Evolutionary conservation across 345 rosid species (phyloP).

Genomic region (Eutrema japonicum): DNA sequence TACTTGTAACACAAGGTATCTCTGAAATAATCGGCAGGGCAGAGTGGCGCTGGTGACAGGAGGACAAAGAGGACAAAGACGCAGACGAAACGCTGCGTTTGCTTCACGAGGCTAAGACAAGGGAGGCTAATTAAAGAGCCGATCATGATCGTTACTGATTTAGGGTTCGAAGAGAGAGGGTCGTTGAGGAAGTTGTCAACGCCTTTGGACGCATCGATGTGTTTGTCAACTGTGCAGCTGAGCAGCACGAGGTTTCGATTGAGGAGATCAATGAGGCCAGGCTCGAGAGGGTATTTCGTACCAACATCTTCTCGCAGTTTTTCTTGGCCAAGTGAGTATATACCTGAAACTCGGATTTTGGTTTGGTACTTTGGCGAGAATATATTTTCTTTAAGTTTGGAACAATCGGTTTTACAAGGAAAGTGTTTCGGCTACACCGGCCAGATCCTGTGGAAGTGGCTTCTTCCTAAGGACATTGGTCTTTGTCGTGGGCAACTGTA

Average conservation of each 20-base stretch:
- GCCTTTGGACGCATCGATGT: slow-evolving; percentile 67
- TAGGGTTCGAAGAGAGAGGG: slow-evolving; percentile 70
- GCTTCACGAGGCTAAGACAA: slow-evolving; percentile 49
- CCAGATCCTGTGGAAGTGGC: slow-evolving; percentile 66
- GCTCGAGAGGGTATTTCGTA: slow-evolving; percentile 72
- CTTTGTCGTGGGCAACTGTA: not conserved
- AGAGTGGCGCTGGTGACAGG: slow-evolving; percentile 79
- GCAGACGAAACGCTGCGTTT: slow-evolving; percentile 61
- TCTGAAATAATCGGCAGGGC: slow-evolving; percentile 50
- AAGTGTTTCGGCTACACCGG: too few relatives aligned
- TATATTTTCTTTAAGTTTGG: too few relatives aligned
- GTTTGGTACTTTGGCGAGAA: too few relatives aligned
- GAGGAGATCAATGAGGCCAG: slow-evolving; percentile 76
- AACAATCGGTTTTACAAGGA: too few relatives aligned
- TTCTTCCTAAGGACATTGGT: slow-evolving; percentile 42
- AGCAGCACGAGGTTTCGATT: slow-evolving; percentile 56
- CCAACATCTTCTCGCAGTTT: slow-evolving; percentile 70
- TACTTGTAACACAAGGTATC: slow-evolving; percentile 17
- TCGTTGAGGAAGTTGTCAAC: slow-evolving; percentile 63
- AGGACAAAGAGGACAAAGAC: slow-evolving; percentile 76
- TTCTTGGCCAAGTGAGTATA: slow-evolving; percentile 53
- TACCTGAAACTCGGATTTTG: not conserved
- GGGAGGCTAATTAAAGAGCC: slow-evolving; percentile 60
- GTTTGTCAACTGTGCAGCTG: slow-evolving; percentile 70
- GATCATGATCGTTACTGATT: slow-evolving; percentile 55